A percentile compares a stretch with the other conserved stretches of the same genome.
Evolutionary conservation across 169 alveolate genomes (phyloP).

Genomic region (Plasmodium ovale): DNA sequence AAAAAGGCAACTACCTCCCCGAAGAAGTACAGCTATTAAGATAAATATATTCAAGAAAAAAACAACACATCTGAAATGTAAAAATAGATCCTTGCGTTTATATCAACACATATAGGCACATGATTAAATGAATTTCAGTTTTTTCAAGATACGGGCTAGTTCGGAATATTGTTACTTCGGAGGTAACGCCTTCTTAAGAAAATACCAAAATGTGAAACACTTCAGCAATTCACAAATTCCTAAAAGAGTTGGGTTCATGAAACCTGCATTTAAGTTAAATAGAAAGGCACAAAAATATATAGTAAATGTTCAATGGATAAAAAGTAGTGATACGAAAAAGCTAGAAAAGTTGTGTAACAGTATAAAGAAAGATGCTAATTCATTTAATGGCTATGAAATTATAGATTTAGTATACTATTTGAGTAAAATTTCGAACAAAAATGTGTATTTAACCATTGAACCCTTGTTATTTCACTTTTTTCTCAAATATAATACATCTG

Average conservation of each 20-base stretch:
- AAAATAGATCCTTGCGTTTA: not conserved
- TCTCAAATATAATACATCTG: conserved; percentile 48
- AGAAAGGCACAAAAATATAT: conserved; percentile 74
- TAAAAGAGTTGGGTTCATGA: conserved; percentile 72
- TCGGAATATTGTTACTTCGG: not conserved
- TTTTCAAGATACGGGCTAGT: conserved; percentile 14
- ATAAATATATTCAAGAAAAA: too few species aligned
- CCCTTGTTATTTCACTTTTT: conserved; percentile 75
- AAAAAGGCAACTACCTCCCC: too few species aligned
- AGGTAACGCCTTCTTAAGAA: not conserved
- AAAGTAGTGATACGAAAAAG: conserved; percentile 46
- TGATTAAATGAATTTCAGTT: conserved; percentile 15
- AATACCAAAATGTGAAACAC: conserved; percentile 19
- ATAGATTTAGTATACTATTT: conserved; percentile 58
- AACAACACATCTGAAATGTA: too few species aligned
- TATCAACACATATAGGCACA: not conserved
- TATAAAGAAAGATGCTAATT: conserved; percentile 62
- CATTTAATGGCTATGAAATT: conserved; percentile 67
- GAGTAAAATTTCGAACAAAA: conserved; percentile 49
- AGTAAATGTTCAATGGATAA: conserved; percentile 72
- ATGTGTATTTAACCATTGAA: conserved; percentile 64
- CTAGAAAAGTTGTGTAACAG: conserved; percentile 65
- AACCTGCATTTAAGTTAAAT: conserved; percentile 64
- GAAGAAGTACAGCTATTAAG: too few species aligned
- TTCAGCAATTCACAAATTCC: conserved; percentile 51